A percentile compares a stretch with the other conserved stretches of the same genome.
These are phyloP conservation scores for Amaranthus tricolor DNA, from an alignment of 179 eudicot genomes.

Conservation along the genomic window DNA sequence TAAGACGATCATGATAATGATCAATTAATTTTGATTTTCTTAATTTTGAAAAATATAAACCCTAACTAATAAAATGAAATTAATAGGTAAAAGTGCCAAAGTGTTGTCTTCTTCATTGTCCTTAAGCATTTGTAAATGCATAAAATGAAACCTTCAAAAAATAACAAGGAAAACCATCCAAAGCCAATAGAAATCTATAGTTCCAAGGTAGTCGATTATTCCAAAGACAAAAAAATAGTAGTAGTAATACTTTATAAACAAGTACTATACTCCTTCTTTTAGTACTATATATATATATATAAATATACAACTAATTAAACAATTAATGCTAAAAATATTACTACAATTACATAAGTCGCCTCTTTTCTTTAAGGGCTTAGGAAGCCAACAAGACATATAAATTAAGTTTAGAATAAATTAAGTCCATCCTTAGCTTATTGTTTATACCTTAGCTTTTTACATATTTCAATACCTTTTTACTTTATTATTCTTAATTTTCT, in stretches of 20 bases:
- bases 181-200: constrained; percentile 6
- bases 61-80: constrained; percentile 2
- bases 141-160: constrained; percentile 1
- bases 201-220: not conserved
- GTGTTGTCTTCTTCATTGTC: constrained; percentile 23
- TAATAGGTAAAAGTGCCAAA: constrained; percentile 29
- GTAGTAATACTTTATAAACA: not conserved
- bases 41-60: not conserved
- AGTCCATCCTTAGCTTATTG: no score
- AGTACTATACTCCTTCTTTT: not conserved
- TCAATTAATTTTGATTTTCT: not conserved
- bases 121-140: constrained; percentile 22
- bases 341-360: no score
- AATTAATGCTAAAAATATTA: no score
- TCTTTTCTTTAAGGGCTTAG: no score
- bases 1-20: not conserved
- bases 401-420: no score
- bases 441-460: no score
- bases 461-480: no score
- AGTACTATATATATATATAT: no score
- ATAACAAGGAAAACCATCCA: constrained; percentile 27
- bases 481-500: no score
- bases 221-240: not conserved
- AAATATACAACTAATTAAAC: no score
- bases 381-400: no score